phyloP scores from a whole-genome alignment of 345 rosid genomes.

The Cochlearia excelsa region DNA sequence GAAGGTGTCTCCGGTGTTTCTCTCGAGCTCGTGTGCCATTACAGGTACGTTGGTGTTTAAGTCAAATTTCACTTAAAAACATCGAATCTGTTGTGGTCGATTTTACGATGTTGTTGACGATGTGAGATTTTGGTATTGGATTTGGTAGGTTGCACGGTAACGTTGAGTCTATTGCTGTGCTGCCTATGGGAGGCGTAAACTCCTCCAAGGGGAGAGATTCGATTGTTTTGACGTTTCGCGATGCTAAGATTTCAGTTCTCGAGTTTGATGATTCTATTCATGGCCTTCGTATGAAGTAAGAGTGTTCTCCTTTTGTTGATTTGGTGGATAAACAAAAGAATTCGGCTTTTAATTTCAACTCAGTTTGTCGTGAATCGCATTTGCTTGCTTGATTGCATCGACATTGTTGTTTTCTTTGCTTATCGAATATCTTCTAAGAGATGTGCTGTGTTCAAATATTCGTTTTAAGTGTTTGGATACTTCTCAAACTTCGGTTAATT shows the following conservation, averaged over 20 bases:
- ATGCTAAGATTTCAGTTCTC: slow-evolving; percentile 75
- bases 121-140: slow-evolving; percentile 9
- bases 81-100: background rate
- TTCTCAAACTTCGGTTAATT: slow-evolving; percentile 5
- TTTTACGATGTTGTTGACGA: background rate
- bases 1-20: slow-evolving; percentile 76
- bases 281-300: slow-evolving; percentile 70
- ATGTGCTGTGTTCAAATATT: slow-evolving; percentile 4
- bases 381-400: slow-evolving; percentile 3
- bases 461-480: background rate
- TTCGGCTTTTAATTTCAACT: slow-evolving; percentile 5
- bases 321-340: background rate
- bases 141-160: slow-evolving; percentile 78
- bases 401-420: background rate
- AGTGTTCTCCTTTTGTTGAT: background rate
- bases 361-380: background rate
- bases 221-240: slow-evolving; percentile 67
- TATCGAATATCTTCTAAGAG: background rate
- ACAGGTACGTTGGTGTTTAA: slow-evolving; percentile 44
- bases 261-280: slow-evolving; percentile 94
- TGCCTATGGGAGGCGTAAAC: slow-evolving; percentile 63
- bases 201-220: slow-evolving; percentile 76
- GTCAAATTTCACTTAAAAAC: background rate
- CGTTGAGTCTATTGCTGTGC: slow-evolving; percentile 74
- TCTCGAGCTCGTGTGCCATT: slow-evolving; percentile 90